A percentile compares a stretch with the other conserved stretches of the same genome.
Evolutionary conservation across 331 rosid genomes (phyloP).

Genomic region (Stylosanthes scabra): DNA sequence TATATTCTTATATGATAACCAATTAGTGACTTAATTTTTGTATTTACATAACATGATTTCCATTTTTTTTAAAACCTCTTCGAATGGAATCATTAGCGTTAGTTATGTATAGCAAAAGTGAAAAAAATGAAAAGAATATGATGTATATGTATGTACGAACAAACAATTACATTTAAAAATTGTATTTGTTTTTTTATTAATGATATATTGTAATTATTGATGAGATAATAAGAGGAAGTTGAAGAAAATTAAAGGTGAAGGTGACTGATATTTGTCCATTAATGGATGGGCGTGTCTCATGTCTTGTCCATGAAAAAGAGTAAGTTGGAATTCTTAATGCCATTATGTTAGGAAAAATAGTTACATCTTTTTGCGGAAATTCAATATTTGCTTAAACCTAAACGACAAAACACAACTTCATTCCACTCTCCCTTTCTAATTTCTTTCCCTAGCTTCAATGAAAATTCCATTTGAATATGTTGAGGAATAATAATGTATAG

Average conservation of each 20-base stretch:
- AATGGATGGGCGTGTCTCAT: constrained; percentile 7
- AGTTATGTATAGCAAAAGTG: too few relatives aligned
- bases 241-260: constrained; percentile 16
- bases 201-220: background rate
- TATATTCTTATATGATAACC: too few relatives aligned
- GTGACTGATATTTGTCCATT: constrained; percentile 14
- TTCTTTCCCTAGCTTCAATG: too few relatives aligned
- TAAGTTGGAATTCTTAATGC: background rate
- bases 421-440: background rate
- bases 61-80: too few relatives aligned
- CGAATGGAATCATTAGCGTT: too few relatives aligned
- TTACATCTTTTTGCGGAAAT: constrained; percentile 7
- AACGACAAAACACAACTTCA: background rate
- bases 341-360: constrained; percentile 4
- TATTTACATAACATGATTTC: too few relatives aligned
- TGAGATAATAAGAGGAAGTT: constrained; percentile 2
- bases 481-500: too few relatives aligned
- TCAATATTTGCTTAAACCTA: constrained; percentile 23
- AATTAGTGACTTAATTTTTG: too few relatives aligned
- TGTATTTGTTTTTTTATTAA: background rate
- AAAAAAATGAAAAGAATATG: too few relatives aligned
- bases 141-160: background rate
- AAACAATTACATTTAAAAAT: background rate
- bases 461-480: too few relatives aligned
- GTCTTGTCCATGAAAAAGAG: constrained; percentile 24